Evolutionary conservation across 495 filamentous ascomycete species (phyloP), one percentile per base, ranked within the genome.

Genomic region (Delitschia confertaspora): DNA sequence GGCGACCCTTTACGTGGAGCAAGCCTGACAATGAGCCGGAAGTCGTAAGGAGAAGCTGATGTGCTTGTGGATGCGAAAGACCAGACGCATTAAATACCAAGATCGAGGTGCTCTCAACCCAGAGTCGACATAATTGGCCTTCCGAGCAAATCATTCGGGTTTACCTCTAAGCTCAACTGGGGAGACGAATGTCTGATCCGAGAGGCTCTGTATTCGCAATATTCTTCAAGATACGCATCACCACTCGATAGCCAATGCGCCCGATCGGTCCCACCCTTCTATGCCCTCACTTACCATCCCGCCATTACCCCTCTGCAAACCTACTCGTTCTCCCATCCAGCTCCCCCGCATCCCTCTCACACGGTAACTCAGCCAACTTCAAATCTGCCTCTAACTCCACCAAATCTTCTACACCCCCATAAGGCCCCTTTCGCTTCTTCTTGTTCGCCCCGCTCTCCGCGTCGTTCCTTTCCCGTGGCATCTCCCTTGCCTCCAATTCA

Each of bases 381-480:
- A 34, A 22, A 46, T 46, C 42, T 37, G 42, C 13, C 33, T 46
- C 33, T 27, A 25, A 8, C 38, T 38, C 24, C 10, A 38, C 23
- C 42, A 34, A 5, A 46, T 46, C 22, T 46, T 46, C 33, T 38
- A 38, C 22, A 2, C 18, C 7, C 33, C 13, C 33, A 31, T 33
- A 5, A 33, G 42, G 6, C 19, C 10, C 3, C 33, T 46, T 2
- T 38, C 38, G 13, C 34, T 14, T 7, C 16, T 21, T 10, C 27
- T 48, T 13, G 45, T 20, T 2, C 10, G 33, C 14, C 35, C 42
- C 2, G 16, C 26, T 8, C 8, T 42, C 1, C 16, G 18, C 27
- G 30, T 33, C 16, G 8, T 48, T 20, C 9, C 37, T 5, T 42
- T 42, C 45, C 19, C 19, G 10, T 33, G 30, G 17, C 5, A 21